Evolutionary conservation across 23 red algal genomes (phyloP).

Genomic region (Gracilaria caudata): DNA sequence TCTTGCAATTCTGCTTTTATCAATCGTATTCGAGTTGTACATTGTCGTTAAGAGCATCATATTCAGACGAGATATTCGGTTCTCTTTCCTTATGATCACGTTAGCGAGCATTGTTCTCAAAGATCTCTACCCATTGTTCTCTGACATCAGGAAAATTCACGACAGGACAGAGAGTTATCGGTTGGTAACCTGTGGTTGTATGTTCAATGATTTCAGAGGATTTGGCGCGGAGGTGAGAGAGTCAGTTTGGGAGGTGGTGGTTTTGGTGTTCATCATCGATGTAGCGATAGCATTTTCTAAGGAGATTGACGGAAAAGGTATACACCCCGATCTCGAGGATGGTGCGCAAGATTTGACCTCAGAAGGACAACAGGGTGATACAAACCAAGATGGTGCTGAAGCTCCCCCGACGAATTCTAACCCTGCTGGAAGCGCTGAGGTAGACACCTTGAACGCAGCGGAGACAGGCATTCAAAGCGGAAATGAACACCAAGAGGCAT

Average conservation of each 20-base stretch:
- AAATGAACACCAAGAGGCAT: not conserved
- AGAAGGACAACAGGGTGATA: not conserved
- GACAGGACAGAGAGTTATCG: slow-evolving; percentile 10
- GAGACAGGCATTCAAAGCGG: not conserved
- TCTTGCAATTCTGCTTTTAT: slow-evolving; percentile 16
- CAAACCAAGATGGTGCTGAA: not conserved
- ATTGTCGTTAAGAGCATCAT: slow-evolving; percentile 16
- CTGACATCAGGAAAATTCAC: slow-evolving; percentile 23
- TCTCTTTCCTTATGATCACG: slow-evolving; percentile 20
- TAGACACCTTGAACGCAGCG: not conserved
- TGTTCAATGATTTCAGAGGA: not conserved
- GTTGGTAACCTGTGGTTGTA: slow-evolving; percentile 10
- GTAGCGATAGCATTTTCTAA: slow-evolving; percentile 20
- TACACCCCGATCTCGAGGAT: slow-evolving; percentile 1
- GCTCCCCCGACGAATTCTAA: not conserved
- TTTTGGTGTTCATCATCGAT: slow-evolving; percentile 20
- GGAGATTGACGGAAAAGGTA: slow-evolving; percentile 26
- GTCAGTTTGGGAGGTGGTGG: slow-evolving; percentile 21
- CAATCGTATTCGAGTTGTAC: slow-evolving; percentile 22
- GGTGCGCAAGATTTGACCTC: not conserved
- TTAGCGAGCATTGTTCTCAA: slow-evolving; percentile 13
- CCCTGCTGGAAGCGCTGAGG: not conserved
- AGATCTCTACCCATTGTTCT: slow-evolving; percentile 23
- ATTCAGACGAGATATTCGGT: slow-evolving; percentile 1
- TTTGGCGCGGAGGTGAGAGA: not conserved